Evolutionary conservation across 345 rosid genomes (phyloP).

Genomic region (Salix udensis): DNA sequence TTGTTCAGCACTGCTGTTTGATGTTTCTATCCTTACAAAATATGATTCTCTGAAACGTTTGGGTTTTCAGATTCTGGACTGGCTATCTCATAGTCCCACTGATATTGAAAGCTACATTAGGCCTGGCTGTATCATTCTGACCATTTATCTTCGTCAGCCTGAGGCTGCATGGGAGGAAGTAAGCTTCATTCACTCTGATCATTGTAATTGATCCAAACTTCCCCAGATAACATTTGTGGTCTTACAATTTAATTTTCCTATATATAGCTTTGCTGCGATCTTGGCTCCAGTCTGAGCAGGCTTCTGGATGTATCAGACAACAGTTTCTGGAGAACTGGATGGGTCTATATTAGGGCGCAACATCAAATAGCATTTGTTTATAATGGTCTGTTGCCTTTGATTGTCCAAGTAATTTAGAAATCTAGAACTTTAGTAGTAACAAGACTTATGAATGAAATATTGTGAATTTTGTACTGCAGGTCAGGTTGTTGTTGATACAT

Average conservation of each 20-base stretch:
- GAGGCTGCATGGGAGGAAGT: constrained; percentile 94
- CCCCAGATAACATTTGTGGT: not conserved
- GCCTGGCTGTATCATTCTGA: constrained; percentile 89
- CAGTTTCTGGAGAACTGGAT: constrained; percentile 83
- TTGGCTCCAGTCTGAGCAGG: constrained; percentile 71
- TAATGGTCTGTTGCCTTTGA: constrained; percentile 52
- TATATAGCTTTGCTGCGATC: constrained; percentile 64
- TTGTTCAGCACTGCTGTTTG: not conserved
- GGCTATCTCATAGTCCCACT: constrained; percentile 93
- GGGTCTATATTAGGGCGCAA: constrained; percentile 71
- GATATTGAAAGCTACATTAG: constrained; percentile 99
- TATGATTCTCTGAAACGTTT: constrained; percentile 18
- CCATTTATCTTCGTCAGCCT: constrained; percentile 78
- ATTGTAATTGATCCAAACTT: constrained; percentile 1
- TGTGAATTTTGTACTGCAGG: constrained; percentile 47
- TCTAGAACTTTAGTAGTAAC: not conserved
- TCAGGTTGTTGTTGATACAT: constrained; percentile 69
- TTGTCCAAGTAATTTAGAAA: constrained; percentile 4
- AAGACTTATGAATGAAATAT: constrained; percentile 1
- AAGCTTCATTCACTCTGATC: constrained; percentile 27
- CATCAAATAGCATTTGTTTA: constrained; percentile 75
- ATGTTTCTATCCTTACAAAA: constrained; percentile 15
- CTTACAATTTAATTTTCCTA: constrained; percentile 26
- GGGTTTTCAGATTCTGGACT: constrained; percentile 75
- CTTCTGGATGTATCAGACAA: constrained; percentile 72